Evolutionary conservation across 768 basidiomycete species (phyloP).

Genomic region (Pleurotus ostreatus): DNA sequence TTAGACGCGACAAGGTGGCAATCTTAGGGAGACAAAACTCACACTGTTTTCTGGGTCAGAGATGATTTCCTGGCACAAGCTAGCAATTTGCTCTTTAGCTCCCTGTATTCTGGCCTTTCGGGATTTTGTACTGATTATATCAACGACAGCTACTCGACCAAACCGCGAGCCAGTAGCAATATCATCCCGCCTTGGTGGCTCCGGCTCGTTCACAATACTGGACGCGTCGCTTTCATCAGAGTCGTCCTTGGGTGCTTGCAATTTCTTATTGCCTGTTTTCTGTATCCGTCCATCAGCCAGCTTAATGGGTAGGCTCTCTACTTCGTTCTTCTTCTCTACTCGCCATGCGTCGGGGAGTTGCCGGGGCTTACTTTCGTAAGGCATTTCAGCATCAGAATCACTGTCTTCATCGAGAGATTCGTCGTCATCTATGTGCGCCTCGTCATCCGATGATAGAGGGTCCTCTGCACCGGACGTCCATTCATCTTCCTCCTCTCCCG

Average conservation of each 20-base stretch:
- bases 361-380: conserved; percentile 65
- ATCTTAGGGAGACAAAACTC: conserved; percentile 23
- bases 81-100: conserved; percentile 93
- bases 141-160: conserved; percentile 76
- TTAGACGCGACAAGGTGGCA: background rate
- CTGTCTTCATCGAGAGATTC: conserved; percentile 18
- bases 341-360: conserved; percentile 44
- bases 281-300: conserved; percentile 76
- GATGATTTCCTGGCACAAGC: conserved; percentile 89
- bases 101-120: conserved; percentile 62
- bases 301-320: conserved; percentile 81
- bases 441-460: conserved; percentile 23
- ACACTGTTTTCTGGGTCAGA: conserved; percentile 95
- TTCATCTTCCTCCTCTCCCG: conserved; percentile 38
- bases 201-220: conserved; percentile 23
- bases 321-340: conserved; percentile 41
- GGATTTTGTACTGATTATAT: conserved; percentile 64
- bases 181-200: conserved; percentile 49
- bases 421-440: conserved; percentile 15
- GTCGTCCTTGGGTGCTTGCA: conserved; percentile 17
- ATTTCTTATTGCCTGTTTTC: conserved; percentile 41
- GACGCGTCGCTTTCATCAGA: conserved; percentile 22
- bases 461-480: conserved; percentile 46
- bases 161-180: conserved; percentile 83
- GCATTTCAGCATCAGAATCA: conserved; percentile 69